Evolutionary conservation across 1,284 basidiomycete genomes (phyloP).

Genomic region (Puccinia novopanici): DNA sequence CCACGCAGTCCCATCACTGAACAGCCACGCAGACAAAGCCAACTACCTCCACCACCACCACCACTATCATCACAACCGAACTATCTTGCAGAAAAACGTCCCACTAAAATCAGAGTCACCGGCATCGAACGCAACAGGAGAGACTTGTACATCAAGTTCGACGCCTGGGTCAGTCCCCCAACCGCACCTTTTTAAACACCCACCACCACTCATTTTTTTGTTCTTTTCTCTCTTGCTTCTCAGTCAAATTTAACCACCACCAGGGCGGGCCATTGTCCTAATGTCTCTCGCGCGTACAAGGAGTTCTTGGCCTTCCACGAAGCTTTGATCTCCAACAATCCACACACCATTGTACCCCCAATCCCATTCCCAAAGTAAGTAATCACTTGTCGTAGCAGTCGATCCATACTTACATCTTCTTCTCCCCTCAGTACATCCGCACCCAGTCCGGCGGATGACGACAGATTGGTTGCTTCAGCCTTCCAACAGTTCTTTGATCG

Average conservation of each 20-base stretch:
- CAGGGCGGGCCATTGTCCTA: conserved; percentile 80
- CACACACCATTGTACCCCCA: conserved; percentile 65
- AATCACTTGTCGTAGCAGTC: too few relatives aligned
- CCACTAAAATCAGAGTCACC: conserved; percentile 77
- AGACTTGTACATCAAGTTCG: conserved; percentile 85
- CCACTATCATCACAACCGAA: not conserved
- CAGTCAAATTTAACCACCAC: conserved; percentile 92
- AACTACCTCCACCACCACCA: conserved; percentile 1
- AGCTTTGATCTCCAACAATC: conserved; percentile 75
- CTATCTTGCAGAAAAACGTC: conserved; percentile 73
- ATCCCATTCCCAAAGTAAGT: conserved; percentile 32
- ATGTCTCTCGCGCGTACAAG: conserved; percentile 83
- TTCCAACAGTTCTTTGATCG: conserved; percentile 87
- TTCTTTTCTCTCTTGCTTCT: not conserved
- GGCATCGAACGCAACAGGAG: conserved; percentile 87
- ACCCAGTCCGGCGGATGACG: conserved; percentile 90
- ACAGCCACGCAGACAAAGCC: conserved; percentile 84
- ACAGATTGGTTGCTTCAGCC: conserved; percentile 85
- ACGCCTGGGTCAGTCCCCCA: conserved; percentile 73
- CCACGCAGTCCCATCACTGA: conserved; percentile 49
- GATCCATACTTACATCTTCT: conserved; percentile 49
- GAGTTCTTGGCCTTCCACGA: conserved; percentile 92
- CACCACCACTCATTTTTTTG: not conserved
- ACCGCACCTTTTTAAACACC: conserved; percentile 18
- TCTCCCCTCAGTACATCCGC: conserved; percentile 84